Evolutionary conservation across 805 yeast species (phyloP).

Genomic region (Zygoascus tannicola): DNA sequence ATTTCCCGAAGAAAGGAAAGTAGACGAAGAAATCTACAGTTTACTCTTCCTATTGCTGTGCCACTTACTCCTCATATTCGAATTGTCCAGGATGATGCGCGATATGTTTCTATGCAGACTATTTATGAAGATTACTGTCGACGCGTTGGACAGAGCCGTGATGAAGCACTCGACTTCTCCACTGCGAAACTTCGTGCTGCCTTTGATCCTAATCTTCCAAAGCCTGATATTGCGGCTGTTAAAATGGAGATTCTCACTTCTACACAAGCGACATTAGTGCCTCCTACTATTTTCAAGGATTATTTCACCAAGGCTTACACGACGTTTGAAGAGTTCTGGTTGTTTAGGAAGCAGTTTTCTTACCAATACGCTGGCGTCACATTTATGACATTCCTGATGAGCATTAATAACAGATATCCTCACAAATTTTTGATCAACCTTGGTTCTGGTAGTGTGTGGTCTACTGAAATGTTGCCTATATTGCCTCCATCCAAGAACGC

Average conservation of each 20-base stretch:
- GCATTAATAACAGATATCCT: conserved; percentile 87
- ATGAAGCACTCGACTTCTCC: conserved; percentile 82
- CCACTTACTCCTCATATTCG: conserved; percentile 94
- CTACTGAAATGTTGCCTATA: conserved; percentile 86
- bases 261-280: conserved; percentile 79
- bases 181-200: conserved; percentile 84
- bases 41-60: conserved; percentile 83
- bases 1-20: conserved; percentile 76
- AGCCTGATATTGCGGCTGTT: conserved; percentile 81
- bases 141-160: conserved; percentile 62
- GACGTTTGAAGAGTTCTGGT: conserved; percentile 90
- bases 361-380: conserved; percentile 90
- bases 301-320: conserved; percentile 63
- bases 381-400: conserved; percentile 89
- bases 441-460: conserved; percentile 82
- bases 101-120: conserved; percentile 66
- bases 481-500: conserved; percentile 41
- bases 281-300: conserved; percentile 71
- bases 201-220: conserved; percentile 84
- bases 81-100: conserved; percentile 71
- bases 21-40: conserved; percentile 72
- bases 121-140: conserved; percentile 84
- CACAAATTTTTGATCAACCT: conserved; percentile 80
- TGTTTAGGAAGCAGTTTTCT: conserved; percentile 90
- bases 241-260: conserved; percentile 88